phyloP scores from a whole-genome alignment of 2,329 filamentous ascomycete genomes.

The Phyllosticta citrichinensis region DNA sequence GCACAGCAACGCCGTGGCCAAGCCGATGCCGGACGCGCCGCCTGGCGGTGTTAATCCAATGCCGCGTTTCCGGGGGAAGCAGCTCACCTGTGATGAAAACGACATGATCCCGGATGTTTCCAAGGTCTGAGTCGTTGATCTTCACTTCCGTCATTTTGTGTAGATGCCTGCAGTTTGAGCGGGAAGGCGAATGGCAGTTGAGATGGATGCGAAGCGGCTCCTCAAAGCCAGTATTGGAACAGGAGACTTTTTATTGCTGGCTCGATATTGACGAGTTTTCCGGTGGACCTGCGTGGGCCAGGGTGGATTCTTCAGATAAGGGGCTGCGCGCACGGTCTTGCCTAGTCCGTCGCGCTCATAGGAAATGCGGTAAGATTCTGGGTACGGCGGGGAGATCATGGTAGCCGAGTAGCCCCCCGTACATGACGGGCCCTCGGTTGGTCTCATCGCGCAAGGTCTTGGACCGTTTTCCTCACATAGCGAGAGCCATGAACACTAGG shows the following conservation, averaged over 20 bases:
- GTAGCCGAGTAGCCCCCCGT: not conserved
- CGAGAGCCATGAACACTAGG: not conserved
- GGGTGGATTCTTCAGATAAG: no score
- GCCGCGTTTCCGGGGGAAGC: not conserved
- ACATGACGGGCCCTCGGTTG: not conserved
- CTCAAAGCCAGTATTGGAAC: not conserved
- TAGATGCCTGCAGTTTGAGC: not conserved
- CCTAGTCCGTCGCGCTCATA: no score
- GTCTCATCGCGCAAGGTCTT: not conserved
- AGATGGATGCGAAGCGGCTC: not conserved
- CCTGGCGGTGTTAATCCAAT: conserved; percentile 24
- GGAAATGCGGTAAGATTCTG: no score
- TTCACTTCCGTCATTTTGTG: conserved; percentile 34
- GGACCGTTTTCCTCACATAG: not conserved
- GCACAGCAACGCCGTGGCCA: conserved; percentile 44
- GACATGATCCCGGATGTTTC: conserved; percentile 38
- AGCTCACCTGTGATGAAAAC: conserved; percentile 43
- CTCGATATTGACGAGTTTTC: no score
- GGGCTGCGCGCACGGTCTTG: no score
- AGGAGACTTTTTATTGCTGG: no score
- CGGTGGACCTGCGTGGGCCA: no score
- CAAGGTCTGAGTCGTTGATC: conserved; percentile 37
- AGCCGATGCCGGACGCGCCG: conserved; percentile 51
- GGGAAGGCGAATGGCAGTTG: not conserved
- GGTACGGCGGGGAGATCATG: not conserved